These are phyloP conservation scores for Xylariales sp. DNA, from an alignment of 2,329 filamentous ascomycete genomes.

Conservation along the genomic window DNA sequence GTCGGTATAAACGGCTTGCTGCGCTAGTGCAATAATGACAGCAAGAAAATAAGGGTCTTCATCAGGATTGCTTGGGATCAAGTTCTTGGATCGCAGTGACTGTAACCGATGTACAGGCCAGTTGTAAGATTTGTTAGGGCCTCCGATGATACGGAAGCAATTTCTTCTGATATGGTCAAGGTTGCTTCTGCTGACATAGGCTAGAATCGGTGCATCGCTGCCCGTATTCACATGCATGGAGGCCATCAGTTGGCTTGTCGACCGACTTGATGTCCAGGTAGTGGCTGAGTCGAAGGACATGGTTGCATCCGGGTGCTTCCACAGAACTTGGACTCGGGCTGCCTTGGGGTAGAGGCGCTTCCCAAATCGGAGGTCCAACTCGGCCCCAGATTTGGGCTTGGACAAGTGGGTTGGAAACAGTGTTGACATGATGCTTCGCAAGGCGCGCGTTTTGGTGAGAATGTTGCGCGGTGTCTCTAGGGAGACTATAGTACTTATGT, in stretches of 20 bases:
- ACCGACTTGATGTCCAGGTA: constrained; percentile 28
- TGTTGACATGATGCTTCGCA: constrained; percentile 39
- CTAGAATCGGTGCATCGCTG: constrained; percentile 30
- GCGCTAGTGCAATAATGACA: constrained; percentile 53
- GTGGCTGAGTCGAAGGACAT: constrained; percentile 30
- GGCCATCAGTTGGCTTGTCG: constrained; percentile 17
- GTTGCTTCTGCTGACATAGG: constrained; percentile 44
- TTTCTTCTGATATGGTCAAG: constrained; percentile 40
- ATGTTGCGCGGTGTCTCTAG: constrained; percentile 26
- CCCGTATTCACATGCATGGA: constrained; percentile 16
- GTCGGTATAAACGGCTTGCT: constrained; percentile 44
- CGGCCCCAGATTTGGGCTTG: constrained; percentile 26
- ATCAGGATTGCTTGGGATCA: constrained; percentile 43
- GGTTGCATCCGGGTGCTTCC: constrained; percentile 34
- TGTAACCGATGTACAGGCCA: constrained; percentile 44
- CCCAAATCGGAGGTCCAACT: constrained; percentile 48
- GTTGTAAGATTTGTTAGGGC: constrained; percentile 37
- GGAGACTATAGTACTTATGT: constrained; percentile 39
- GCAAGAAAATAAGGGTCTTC: constrained; percentile 50
- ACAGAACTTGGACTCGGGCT: constrained; percentile 45
- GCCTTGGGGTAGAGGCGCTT: constrained; percentile 37
- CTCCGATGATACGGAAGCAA: constrained; percentile 40
- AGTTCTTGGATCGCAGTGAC: constrained; percentile 37
- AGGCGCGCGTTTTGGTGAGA: constrained; percentile 29
- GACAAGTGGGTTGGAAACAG: constrained; percentile 34